Base-by-base conservation (phyloP, 257 asterid species). In the Datura wrightii region DNA sequence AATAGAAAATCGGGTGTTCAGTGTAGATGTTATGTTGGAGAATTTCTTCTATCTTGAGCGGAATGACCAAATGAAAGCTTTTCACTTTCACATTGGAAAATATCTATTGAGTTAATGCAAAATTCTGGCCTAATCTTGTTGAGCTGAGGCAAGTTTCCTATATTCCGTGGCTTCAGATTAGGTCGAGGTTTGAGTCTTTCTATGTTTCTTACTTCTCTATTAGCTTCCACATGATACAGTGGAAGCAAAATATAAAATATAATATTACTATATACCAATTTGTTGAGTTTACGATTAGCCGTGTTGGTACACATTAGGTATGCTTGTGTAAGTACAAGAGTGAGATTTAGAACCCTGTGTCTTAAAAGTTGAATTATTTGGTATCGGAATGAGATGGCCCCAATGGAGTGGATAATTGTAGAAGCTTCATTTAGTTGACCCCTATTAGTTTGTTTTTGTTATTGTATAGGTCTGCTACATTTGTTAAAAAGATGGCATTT, bases 21-120 rank as follows among this genome's bases (percentile, higher is more conserved):
- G 24, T 74, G 36, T 19, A 8, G 6, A 48, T 76, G 62, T 39
- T 76, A 50, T 76, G 50, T 19, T 46, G 59, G 19, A 10, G 2
- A 72, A 46, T 19, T 72, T 39, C 10, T 72, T 41, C 80, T 11
- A 72, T 72, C 6, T 72, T 50, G 80, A 72, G 19, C 11, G 10
- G 59, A 72, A 46, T n/a, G 39, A 19, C 59, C 36, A n/a, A 71
- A 18, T 42, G 79, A 71, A 71, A 44, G 15, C 79, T n/a, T 71
- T 74, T 50, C n/a, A 46, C 41, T 76, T 76, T 52, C 44, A 76
- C 31, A 13, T 13, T 7, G 3, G 80, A 10, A 46, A 72, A 72
- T 72, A 19, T 13, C 59, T 10, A 76, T 11, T 76, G 11, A 14
- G 62, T 76, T 50, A 24, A 74, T 50, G 24, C 62, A 50, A 31